A percentile compares a stretch with the other conserved stretches of the same genome.
Evolutionary conservation across 805 yeast species (phyloP).

Genomic region (Metschnikowia orientalis): DNA sequence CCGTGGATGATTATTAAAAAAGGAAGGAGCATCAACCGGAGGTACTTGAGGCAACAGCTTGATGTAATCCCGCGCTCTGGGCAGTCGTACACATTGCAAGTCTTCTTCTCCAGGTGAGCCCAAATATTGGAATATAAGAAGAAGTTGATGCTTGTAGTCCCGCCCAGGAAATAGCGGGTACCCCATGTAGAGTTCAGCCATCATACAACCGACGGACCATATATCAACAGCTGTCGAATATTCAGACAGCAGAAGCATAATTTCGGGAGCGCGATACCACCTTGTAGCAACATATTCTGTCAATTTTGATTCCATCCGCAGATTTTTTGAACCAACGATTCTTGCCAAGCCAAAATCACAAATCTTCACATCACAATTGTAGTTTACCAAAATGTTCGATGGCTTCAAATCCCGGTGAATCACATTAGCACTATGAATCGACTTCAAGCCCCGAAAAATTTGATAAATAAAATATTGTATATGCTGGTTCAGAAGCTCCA

Average conservation of each 20-base stretch:
- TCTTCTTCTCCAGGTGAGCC: constrained; percentile 56
- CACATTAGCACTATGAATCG: constrained; percentile 67
- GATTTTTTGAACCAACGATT: constrained; percentile 40
- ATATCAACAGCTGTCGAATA: constrained; percentile 74
- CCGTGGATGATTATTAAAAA: constrained; percentile 12
- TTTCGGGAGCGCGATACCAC: constrained; percentile 84
- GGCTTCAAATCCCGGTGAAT: constrained; percentile 78
- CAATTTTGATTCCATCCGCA: constrained; percentile 40
- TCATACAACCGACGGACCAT: constrained; percentile 78
- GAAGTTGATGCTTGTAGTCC: constrained; percentile 65
- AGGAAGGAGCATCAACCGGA: constrained; percentile 6
- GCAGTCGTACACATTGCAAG: constrained; percentile 13
- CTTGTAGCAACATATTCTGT: constrained; percentile 83
- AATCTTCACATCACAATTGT: constrained; percentile 69
- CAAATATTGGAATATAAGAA: constrained; percentile 60
- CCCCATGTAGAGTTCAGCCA: constrained; percentile 62
- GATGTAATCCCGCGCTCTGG: constrained; percentile 15
- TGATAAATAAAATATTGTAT: constrained; percentile 69
- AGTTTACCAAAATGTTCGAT: constrained; percentile 60
- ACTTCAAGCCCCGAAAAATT: constrained; percentile 62
- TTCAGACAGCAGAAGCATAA: constrained; percentile 68
- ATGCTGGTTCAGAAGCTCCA: constrained; percentile 59
- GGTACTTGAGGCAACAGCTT: constrained; percentile 13
- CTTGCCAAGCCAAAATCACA: constrained; percentile 79
- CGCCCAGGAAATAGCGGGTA: constrained; percentile 72